Evolutionary conservation across 352 stramenopile genomes (phyloP), one percentile per base, ranked within the genome.

Genomic region (Pythium aquatile): DNA sequence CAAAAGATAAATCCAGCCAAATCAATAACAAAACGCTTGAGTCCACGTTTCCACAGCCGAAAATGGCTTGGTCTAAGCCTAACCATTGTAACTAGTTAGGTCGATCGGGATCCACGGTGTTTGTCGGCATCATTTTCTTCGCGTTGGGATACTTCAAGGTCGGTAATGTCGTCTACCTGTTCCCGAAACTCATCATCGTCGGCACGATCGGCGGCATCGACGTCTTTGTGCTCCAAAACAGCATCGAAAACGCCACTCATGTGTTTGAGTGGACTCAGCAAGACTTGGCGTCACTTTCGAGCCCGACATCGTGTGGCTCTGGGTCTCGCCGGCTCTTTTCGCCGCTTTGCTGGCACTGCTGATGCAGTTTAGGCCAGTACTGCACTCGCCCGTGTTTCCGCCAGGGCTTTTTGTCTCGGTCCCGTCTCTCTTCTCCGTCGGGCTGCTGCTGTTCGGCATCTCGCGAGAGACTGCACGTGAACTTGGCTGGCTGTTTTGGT

Each of bases 181-280:
- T 98, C 74, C 95, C 95, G 0, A 95, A 90, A 55, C 93, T 98
- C 68, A 97, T 98, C 65, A 91, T 98, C 59, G 84, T 98, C 10
- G 95, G 95, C n/a, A 96, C 91, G 32, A 97, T 98, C 32, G 91
- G 88, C n/a, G 95, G 95, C 30, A 98, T 98, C 69, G 84, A 82
- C 35, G 80, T 90, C 2, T 96, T 96, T 49, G 81, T 96, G 37
- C 66, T 94, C 16, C 86, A 91, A 58, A 96, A 87, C 49, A 85
- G 84, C 29, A 80, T 96, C 59, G 83, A 96, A 65, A 93, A 96
- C 53, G 86, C 88, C 17, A 96, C 84, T 5, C 61, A 74, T 9
- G 70, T 71, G 13, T 92, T 92, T 29, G 73, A 79, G 49, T 91
- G 81, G 81, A 86, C 78, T 0, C 68, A 69, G 60, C 61, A 60